These are phyloP conservation scores for Corinectria fuckeliana DNA, from an alignment of 2,329 filamentous ascomycete species.

Conservation along the genomic window DNA sequence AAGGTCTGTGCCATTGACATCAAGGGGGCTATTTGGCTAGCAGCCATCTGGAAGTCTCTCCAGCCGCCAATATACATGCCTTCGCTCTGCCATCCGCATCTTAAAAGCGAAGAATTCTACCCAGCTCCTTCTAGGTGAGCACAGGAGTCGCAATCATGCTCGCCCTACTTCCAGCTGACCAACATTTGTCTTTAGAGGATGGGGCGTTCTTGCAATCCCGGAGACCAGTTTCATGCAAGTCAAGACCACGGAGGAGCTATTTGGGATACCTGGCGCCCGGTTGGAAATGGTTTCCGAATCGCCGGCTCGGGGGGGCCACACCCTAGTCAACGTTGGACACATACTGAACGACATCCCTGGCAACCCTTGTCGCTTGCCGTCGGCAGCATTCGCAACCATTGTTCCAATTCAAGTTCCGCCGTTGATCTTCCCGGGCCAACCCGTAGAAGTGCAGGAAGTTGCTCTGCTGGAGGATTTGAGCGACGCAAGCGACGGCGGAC, in stretches of 20 bases:
- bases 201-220: slow-evolving; percentile 57
- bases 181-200: slow-evolving; percentile 44
- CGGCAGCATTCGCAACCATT: not conserved
- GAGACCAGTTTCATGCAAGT: slow-evolving; percentile 51
- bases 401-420: slow-evolving; percentile 21
- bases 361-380: slow-evolving; percentile 39
- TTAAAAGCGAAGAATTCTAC: slow-evolving; percentile 42
- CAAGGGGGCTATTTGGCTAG: slow-evolving; percentile 54
- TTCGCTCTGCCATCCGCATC: slow-evolving; percentile 22
- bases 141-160: not conserved
- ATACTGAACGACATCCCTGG: slow-evolving; percentile 37
- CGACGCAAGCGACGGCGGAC: slow-evolving; percentile 22
- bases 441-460: slow-evolving; percentile 15
- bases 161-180: slow-evolving; percentile 6
- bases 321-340: slow-evolving; percentile 38
- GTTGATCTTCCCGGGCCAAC: slow-evolving; percentile 16
- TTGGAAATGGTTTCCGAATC: slow-evolving; percentile 27
- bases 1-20: slow-evolving; percentile 61
- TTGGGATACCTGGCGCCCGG: slow-evolving; percentile 37
- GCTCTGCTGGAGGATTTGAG: slow-evolving; percentile 20
- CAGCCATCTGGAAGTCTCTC: slow-evolving; percentile 57
- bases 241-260: slow-evolving; percentile 41
- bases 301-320: slow-evolving; percentile 20
- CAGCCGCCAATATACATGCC: slow-evolving; percentile 39
- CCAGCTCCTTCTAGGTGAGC: slow-evolving; percentile 38